Percentiles rank a stretch among this genome's conserved stretches.
Evolutionary conservation across 2,329 filamentous ascomycete species (phyloP).

Genomic region (Pseudophaeomoniella oleicola): DNA sequence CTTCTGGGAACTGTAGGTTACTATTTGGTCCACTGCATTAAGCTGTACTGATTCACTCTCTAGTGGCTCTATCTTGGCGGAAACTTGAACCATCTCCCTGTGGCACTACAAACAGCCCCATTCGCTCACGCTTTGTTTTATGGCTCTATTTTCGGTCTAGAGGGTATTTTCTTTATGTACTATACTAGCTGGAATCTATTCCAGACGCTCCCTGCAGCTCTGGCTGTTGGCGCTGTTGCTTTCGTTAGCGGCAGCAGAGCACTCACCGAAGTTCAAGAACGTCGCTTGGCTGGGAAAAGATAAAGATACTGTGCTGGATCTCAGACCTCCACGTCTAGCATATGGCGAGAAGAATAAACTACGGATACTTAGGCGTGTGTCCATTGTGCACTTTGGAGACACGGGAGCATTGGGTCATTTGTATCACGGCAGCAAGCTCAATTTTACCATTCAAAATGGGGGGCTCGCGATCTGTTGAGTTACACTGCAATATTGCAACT

Average conservation of each 20-base stretch:
- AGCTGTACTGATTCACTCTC: no score
- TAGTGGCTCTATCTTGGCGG: slow-evolving; percentile 73
- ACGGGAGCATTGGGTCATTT: no score
- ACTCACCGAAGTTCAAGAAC: slow-evolving; percentile 79
- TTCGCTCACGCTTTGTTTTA: slow-evolving; percentile 74
- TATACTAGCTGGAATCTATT: slow-evolving; percentile 88
- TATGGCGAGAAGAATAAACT: no score
- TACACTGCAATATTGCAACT: no score
- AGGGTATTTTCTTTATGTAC: slow-evolving; percentile 88
- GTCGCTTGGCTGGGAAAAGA: slow-evolving; percentile 60
- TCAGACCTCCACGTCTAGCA: no score
- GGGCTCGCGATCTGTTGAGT: no score
- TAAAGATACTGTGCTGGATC: no score
- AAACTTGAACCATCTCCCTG: slow-evolving; percentile 63
- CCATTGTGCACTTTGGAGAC: no score
- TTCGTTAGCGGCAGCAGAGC: slow-evolving; percentile 83
- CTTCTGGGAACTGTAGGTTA: slow-evolving; percentile 54
- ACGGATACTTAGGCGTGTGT: no score
- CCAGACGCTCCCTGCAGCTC: slow-evolving; percentile 64
- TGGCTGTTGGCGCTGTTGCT: slow-evolving; percentile 52
- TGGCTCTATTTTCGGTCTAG: slow-evolving; percentile 72
- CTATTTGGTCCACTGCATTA: no score
- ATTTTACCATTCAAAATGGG: no score
- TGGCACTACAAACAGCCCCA: slow-evolving; percentile 62
- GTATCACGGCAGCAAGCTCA: no score